A percentile compares a stretch with the other conserved stretches of the same genome.
These are phyloP conservation scores for Phialophora macrospora DNA, from an alignment of 2,329 filamentous ascomycete genomes.

Conservation along the genomic window DNA sequence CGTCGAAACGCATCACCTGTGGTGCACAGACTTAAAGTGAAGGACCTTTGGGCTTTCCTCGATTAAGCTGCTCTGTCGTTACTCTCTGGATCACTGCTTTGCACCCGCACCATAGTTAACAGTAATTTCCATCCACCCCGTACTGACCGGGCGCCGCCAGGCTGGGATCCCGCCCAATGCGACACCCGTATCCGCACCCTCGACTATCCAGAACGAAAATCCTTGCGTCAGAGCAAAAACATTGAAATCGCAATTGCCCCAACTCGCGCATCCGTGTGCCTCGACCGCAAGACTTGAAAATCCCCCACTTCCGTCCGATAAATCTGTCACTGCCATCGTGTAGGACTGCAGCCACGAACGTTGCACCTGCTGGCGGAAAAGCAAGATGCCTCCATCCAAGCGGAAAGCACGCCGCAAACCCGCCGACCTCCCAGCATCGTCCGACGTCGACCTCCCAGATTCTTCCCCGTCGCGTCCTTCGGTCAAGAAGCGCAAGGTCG, in stretches of 20 bases:
- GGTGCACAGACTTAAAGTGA: conserved; percentile 4
- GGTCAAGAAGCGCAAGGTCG: conserved; percentile 56
- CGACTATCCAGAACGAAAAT: conserved; percentile 24
- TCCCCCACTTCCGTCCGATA: neutral
- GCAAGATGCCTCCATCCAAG: conserved; percentile 37
- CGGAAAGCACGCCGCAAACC: conserved; percentile 38
- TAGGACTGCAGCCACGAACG: neutral
- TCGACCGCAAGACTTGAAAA: neutral
- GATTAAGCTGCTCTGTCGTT: conserved; percentile 10
- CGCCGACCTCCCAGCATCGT: conserved; percentile 38
- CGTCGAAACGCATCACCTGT: conserved; percentile 13
- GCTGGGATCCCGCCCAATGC: conserved; percentile 20
- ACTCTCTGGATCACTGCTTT: conserved; percentile 1
- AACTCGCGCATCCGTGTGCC: conserved; percentile 20
- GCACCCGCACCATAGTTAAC: neutral
- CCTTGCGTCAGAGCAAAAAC: conserved; percentile 36
- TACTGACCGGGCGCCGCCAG: conserved; percentile 5
- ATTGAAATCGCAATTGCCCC: conserved; percentile 35
- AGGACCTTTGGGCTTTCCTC: conserved; percentile 6
- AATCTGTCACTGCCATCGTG: conserved; percentile 1
- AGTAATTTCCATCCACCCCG: neutral
- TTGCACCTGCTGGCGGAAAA: conserved; percentile 3
- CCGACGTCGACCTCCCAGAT: conserved; percentile 53
- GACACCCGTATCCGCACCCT: conserved; percentile 2
- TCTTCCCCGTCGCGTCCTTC: conserved; percentile 55